A percentile compares a stretch with the other conserved stretches of the same genome.
Conservation (phyloP, 83 land plant genomes). For the Picea abies region DNA sequence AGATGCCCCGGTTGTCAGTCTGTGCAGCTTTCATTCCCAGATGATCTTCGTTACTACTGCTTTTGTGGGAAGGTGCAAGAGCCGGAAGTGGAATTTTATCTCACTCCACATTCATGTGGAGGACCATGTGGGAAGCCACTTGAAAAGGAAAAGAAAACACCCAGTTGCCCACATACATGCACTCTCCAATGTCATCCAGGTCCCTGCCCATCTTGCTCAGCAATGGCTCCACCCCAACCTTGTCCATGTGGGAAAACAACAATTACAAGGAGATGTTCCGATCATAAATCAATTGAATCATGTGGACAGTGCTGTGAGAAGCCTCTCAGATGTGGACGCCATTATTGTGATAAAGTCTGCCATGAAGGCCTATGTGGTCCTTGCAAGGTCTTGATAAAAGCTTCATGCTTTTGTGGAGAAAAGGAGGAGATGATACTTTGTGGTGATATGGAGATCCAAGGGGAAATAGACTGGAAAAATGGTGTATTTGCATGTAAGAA, state of each 20-base stretch:
- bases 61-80: slow-evolving; percentile 85
- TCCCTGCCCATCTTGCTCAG: slow-evolving; percentile 98
- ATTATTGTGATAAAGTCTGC: slow-evolving; percentile 66
- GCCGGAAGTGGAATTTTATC: slow-evolving; percentile 82
- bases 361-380: slow-evolving; percentile 78
- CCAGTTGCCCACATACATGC: slow-evolving; percentile 77
- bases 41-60: slow-evolving; percentile 79
- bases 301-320: slow-evolving; percentile 83
- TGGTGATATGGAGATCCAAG: slow-evolving; percentile 74
- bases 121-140: slow-evolving; percentile 91
- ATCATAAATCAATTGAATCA: slow-evolving; percentile 44
- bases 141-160: slow-evolving; percentile 37
- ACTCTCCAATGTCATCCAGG: slow-evolving; percentile 99
- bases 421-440: slow-evolving; percentile 62
- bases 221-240: slow-evolving; percentile 72
- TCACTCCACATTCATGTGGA: slow-evolving; percentile 98
- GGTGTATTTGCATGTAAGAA: slow-evolving; percentile 81
- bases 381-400: slow-evolving; percentile 54
- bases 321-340: slow-evolving; percentile 74
- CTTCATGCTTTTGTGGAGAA: slow-evolving; percentile 84
- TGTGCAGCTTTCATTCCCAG: slow-evolving; percentile 57
- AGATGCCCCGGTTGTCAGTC: slow-evolving; percentile 98
- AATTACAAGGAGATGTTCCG: slow-evolving; percentile 75
- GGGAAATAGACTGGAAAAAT: slow-evolving; percentile 49
- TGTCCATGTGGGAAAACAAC: slow-evolving; percentile 89